A percentile compares a stretch with the other conserved stretches of the same genome.
Conservation (phyloP, 768 basidiomycete genomes). For the Hericium erinaceus region DNA sequence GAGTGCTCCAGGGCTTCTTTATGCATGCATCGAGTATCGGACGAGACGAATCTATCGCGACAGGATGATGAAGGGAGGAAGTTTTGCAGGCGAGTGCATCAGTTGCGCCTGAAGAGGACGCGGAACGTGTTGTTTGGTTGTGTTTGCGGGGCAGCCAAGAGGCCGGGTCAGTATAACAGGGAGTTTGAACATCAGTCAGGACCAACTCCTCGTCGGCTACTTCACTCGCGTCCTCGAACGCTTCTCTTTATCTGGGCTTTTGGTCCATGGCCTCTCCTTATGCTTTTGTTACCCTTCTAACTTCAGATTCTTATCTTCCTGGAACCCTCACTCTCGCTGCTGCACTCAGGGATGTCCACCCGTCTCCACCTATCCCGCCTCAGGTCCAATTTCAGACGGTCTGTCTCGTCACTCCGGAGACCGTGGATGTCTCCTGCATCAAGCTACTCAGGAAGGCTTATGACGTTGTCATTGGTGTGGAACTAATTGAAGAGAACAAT, state of each 20-base stretch:
- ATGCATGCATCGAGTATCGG: too few relatives aligned
- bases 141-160: not conserved
- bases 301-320: constrained; percentile 86
- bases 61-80: too few relatives aligned
- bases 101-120: too few relatives aligned
- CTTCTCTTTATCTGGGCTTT: constrained; percentile 10
- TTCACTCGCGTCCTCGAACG: constrained; percentile 12
- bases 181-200: not conserved
- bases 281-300: constrained; percentile 89
- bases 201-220: not conserved
- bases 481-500: constrained; percentile 69
- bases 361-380: constrained; percentile 43
- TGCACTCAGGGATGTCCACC: constrained; percentile 76
- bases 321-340: constrained; percentile 84
- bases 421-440: constrained; percentile 75
- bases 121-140: not conserved
- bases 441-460: constrained; percentile 73
- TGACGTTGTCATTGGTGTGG: constrained; percentile 85
- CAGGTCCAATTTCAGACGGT: constrained; percentile 70
- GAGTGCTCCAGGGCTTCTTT: too few relatives aligned
- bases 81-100: too few relatives aligned
- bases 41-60: too few relatives aligned
- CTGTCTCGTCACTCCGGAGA: constrained; percentile 91
- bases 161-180: not conserved
- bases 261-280: constrained; percentile 50